Conservation (phyloP, 2,329 filamentous ascomycete species). For the Beauveria australis region DNA sequence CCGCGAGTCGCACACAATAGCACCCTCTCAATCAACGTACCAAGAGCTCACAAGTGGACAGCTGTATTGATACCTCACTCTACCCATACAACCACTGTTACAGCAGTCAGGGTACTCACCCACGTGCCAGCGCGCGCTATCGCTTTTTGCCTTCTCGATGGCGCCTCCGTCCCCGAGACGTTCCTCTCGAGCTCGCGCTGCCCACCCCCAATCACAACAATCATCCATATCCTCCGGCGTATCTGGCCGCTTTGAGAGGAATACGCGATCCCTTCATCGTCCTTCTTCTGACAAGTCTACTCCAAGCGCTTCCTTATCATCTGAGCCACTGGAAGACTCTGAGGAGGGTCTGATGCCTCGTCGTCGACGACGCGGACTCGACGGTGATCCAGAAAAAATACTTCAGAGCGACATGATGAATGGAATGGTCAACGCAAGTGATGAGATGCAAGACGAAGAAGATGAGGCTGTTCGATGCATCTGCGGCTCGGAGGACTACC, state of each 20-base stretch:
- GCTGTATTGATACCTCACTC: neutral
- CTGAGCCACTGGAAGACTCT: slow-evolving; percentile 57
- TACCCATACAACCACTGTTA: neutral
- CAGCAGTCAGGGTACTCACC: slow-evolving; percentile 19
- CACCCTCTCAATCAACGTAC: slow-evolving; percentile 10
- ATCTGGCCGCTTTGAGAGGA: slow-evolving; percentile 67
- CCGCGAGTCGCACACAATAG: neutral
- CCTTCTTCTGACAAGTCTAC: slow-evolving; percentile 68
- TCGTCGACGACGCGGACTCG: slow-evolving; percentile 68
- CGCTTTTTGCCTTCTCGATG: slow-evolving; percentile 33
- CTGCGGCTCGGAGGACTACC: slow-evolving; percentile 91
- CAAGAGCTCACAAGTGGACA: neutral
- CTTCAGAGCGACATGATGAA: slow-evolving; percentile 35
- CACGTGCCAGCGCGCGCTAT: slow-evolving; percentile 7
- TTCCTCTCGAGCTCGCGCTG: slow-evolving; percentile 81
- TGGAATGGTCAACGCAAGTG: slow-evolving; percentile 51
- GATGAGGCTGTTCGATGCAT: slow-evolving; percentile 94
- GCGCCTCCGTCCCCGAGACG: slow-evolving; percentile 67
- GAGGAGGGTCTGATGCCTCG: slow-evolving; percentile 67
- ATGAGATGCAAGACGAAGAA: slow-evolving; percentile 66
- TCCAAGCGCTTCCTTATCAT: slow-evolving; percentile 64
- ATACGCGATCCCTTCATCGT: slow-evolving; percentile 64
- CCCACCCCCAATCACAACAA: slow-evolving; percentile 67
- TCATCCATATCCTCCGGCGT: slow-evolving; percentile 74
- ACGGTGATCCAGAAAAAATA: slow-evolving; percentile 47